These are phyloP conservation scores for Podaxis pistillaris DNA, from an alignment of 768 basidiomycete genomes.

Conservation along the genomic window DNA sequence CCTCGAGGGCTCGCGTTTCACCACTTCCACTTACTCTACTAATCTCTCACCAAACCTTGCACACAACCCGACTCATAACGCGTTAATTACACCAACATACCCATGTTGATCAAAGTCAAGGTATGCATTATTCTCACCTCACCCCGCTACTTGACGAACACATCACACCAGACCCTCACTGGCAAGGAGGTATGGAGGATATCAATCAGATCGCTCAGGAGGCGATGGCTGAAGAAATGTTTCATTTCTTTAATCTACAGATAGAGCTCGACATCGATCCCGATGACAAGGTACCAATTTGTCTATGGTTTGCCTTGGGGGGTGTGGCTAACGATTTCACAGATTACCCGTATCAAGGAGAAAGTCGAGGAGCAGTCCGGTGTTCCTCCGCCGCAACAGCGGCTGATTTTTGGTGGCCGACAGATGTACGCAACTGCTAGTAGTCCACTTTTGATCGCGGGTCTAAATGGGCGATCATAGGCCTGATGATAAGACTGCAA, in stretches of 20 bases:
- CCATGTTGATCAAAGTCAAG: constrained; percentile 92
- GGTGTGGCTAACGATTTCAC: constrained; percentile 1
- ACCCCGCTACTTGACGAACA: constrained; percentile 9
- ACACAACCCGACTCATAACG: background rate
- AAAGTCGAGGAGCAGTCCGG: constrained; percentile 98
- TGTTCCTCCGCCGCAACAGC: constrained; percentile 94
- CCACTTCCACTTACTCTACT: constrained; percentile 7
- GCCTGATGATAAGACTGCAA: constrained; percentile 88
- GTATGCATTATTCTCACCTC: constrained; percentile 32
- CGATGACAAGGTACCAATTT: constrained; percentile 69
- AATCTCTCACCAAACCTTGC: background rate
- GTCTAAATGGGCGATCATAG: constrained; percentile 36
- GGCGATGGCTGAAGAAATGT: constrained; percentile 8
- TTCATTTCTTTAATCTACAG: constrained; percentile 32
- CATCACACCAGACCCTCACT: constrained; percentile 72
- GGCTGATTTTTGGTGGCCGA: constrained; percentile 88
- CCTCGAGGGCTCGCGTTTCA: constrained; percentile 2
- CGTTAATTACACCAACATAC: background rate
- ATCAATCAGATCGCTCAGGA: constrained; percentile 9
- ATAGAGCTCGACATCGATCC: constrained; percentile 95
- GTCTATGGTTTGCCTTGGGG: background rate
- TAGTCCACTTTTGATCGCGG: background rate
- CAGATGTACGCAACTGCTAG: constrained; percentile 68
- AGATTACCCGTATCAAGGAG: constrained; percentile 96
- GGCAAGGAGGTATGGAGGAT: constrained; percentile 82